Percentiles rank a stretch among this genome's conserved stretches.
Conservation (phyloP, 1,284 basidiomycete species). For the Anthracocystis panici-leucophaei region DNA sequence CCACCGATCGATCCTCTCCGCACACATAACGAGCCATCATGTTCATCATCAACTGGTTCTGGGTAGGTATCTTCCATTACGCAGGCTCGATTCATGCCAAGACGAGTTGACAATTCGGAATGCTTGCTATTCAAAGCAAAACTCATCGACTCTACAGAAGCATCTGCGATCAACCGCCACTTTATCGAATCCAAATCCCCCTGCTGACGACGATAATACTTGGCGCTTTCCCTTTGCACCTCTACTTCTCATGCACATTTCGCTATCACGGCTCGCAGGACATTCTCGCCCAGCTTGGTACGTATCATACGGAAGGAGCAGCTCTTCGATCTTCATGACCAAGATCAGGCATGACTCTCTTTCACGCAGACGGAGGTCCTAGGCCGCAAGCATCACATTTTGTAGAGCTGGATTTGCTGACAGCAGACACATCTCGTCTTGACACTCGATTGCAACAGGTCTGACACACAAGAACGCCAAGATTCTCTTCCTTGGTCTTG, state of each 20-base stretch:
- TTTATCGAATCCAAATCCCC: background rate
- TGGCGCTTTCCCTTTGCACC: background rate
- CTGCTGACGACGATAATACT: conserved; percentile 11
- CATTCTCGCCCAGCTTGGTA: conserved; percentile 68
- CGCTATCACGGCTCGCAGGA: conserved; percentile 43
- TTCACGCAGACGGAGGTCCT: background rate
- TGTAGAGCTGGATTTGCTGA: background rate
- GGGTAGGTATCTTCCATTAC: conserved; percentile 54
- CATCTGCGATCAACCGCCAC: background rate
- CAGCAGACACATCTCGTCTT: background rate
- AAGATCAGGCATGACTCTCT: background rate
- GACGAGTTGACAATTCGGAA: too few species aligned
- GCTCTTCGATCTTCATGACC: background rate
- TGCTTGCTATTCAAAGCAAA: background rate
- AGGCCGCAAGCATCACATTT: background rate
- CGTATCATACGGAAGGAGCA: conserved; percentile 12
- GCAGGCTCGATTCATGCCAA: background rate
- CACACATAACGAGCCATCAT: conserved; percentile 38
- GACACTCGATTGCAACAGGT: conserved; percentile 71
- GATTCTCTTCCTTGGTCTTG: conserved; percentile 96
- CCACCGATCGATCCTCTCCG: background rate
- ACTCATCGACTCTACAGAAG: too few species aligned
- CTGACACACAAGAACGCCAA: conserved; percentile 99
- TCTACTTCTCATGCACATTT: background rate
- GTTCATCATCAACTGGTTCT: conserved; percentile 70